Base-by-base conservation (phyloP, 495 filamentous ascomycete species). In the Annulohypoxylon maeteangense region DNA sequence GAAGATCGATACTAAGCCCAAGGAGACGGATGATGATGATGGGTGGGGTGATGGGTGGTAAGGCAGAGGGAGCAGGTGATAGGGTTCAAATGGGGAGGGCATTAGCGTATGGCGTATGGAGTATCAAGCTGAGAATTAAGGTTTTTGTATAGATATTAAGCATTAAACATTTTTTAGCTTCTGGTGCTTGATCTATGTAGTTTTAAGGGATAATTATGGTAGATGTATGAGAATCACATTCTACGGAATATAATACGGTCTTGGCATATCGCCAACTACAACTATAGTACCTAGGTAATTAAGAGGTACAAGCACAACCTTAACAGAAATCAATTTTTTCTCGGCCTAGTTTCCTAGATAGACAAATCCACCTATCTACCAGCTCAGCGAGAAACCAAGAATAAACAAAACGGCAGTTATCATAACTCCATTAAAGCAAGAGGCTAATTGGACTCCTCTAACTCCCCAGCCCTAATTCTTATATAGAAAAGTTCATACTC, bases 1-100 rank as follows among this genome's bases (percentile, higher is more conserved):
- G 80, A 87, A 84, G 77, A 81, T 83, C 68, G 85, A 88, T 69
- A 80, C 81, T 62, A 84, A 83, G 73, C 84, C 84, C 3, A 89
- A 87, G 75, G 84, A 86, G 34, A 82, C 83, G 29, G 86, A 78
- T 1, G 87, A 89, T 64, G 84, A 85, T 18, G 88, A 89, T 70
- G 86, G 85, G 3, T 92, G 90, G 91, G 91, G 89, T 25, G 90
- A 89, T 77, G 88, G 87, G 18, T 93, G 90, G 91, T 86, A 75
- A 60, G 5, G 45, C 2, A 44, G 1, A 6, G 40, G 7, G n/a
- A n/a, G 14, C 20, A 25, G 45, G 38, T 27, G 8, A 36, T 36
- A 36, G 32, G 32, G 32, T 36, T 36, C 32, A 23, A n/a, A 47
- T 36, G 40, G 12, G 31, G 12, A 29, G 45, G 42, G 40, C 32